Evolutionary conservation across 2,329 filamentous ascomycete genomes (phyloP).

Genomic region (Hirsutella thompsonii): DNA sequence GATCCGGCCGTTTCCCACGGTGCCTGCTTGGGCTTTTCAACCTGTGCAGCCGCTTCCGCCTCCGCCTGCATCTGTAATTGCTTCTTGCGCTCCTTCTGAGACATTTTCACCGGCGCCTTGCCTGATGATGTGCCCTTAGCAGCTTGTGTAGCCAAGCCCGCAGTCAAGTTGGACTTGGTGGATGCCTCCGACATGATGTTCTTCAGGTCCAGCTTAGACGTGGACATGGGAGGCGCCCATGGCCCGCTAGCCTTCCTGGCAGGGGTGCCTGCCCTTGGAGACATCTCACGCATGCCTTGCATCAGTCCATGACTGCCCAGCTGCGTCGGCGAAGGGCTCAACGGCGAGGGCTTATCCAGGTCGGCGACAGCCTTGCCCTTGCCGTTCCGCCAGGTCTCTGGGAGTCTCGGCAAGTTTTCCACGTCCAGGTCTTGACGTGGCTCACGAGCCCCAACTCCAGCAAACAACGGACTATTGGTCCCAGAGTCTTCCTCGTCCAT

Average conservation of each 20-base stretch:
- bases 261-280: neutral
- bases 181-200: slow-evolving; percentile 59
- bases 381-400: slow-evolving; percentile 14
- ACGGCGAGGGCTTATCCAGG: neutral
- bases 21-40: slow-evolving; percentile 16
- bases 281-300: neutral
- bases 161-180: slow-evolving; percentile 38
- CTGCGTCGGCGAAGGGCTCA: neutral
- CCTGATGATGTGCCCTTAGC: slow-evolving; percentile 23
- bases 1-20: slow-evolving; percentile 30
- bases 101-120: slow-evolving; percentile 48
- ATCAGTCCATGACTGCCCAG: neutral
- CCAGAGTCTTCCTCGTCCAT: slow-evolving; percentile 69
- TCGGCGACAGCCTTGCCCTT: slow-evolving; percentile 2
- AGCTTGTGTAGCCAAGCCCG: slow-evolving; percentile 38
- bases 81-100: slow-evolving; percentile 85
- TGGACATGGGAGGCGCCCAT: slow-evolving; percentile 36
- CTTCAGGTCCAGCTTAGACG: slow-evolving; percentile 57
- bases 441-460: slow-evolving; percentile 7
- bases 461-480: slow-evolving; percentile 15
- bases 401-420: slow-evolving; percentile 16
- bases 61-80: slow-evolving; percentile 55
- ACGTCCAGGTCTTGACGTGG: slow-evolving; percentile 11
- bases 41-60: slow-evolving; percentile 25
- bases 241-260: slow-evolving; percentile 22